These are phyloP conservation scores for Bothriochloa decipiens DNA, from an alignment of 176 grass and related monocot species.

Conservation along the genomic window DNA sequence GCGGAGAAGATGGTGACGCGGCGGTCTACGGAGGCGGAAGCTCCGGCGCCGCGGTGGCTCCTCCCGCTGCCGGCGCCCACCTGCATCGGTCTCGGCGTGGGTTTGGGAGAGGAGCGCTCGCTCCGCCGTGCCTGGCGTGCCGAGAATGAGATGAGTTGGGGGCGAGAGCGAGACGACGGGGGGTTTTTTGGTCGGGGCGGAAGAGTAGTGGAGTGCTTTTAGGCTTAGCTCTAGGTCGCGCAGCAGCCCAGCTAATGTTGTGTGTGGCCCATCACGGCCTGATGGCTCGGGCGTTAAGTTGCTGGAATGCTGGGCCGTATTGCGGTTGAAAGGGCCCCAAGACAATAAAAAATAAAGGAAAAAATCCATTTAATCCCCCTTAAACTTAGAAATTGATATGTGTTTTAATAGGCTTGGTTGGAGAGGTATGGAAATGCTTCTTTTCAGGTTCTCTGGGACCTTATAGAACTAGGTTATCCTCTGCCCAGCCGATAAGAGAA, in stretches of 20 bases:
- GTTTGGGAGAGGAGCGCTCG: neutral
- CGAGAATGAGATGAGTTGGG: neutral
- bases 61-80: neutral
- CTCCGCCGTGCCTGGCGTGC: neutral
- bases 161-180: neutral
- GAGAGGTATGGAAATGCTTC: too few species aligned
- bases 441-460: too few species aligned
- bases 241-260: too few species aligned
- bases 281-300: too few species aligned
- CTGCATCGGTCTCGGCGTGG: slow-evolving; percentile 26
- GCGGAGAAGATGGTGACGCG: slow-evolving; percentile 63
- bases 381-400: too few species aligned
- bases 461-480: too few species aligned
- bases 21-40: slow-evolving; percentile 39
- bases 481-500: too few species aligned
- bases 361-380: too few species aligned
- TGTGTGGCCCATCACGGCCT: too few species aligned
- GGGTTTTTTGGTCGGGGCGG: neutral
- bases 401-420: too few species aligned
- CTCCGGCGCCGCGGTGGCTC: neutral
- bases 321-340: too few species aligned
- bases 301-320: neutral
- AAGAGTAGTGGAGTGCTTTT: neutral
- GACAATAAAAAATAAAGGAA: neutral
- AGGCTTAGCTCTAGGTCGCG: too few species aligned